Evolutionary conservation across 139 green algal species (phyloP).

Genomic region (Coelastrella sp.): DNA sequence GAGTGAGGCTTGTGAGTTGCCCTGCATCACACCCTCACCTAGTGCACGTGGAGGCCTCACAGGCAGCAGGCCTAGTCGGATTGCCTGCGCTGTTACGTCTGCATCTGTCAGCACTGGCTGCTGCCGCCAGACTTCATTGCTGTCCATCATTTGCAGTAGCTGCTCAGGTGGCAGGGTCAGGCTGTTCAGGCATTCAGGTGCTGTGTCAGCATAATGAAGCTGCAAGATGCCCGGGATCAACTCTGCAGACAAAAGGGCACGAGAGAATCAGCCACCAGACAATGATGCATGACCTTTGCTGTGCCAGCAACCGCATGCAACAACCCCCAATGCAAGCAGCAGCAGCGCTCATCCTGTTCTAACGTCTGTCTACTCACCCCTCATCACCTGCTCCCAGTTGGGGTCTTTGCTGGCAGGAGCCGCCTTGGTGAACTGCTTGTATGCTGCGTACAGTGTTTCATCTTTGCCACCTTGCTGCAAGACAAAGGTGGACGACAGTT

Average conservation of each 20-base stretch:
- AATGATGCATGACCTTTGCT: not conserved
- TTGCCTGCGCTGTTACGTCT: constrained; percentile 4
- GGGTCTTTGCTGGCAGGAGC: not conserved
- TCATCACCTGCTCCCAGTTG: constrained; percentile 2
- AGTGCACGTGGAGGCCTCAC: not conserved
- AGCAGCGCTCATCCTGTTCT: too few species aligned
- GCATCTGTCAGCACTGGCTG: constrained; percentile 20
- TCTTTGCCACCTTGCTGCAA: not conserved
- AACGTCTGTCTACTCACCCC: not conserved
- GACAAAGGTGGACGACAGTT: not conserved
- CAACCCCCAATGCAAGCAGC: too few species aligned
- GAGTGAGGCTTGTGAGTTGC: too few species aligned
- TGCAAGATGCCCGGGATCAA: constrained; percentile 15
- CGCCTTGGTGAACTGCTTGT: constrained; percentile 15
- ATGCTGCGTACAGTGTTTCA: constrained; percentile 1
- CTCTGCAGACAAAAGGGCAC: not conserved
- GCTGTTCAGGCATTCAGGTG: not conserved
- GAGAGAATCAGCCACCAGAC: not conserved
- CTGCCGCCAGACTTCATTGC: constrained; percentile 3
- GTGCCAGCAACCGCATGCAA: not conserved
- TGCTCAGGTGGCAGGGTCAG: constrained; percentile 17
- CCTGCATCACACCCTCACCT: not conserved
- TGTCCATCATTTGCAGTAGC: constrained; percentile 16
- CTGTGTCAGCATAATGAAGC: constrained; percentile 8
- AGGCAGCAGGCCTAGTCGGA: constrained; percentile 27